A percentile compares a stretch with the other conserved stretches of the same genome.
These are phyloP conservation scores for Thalassiosira pacifica DNA, from an alignment of 352 stramenopile species.

Conservation along the genomic window DNA sequence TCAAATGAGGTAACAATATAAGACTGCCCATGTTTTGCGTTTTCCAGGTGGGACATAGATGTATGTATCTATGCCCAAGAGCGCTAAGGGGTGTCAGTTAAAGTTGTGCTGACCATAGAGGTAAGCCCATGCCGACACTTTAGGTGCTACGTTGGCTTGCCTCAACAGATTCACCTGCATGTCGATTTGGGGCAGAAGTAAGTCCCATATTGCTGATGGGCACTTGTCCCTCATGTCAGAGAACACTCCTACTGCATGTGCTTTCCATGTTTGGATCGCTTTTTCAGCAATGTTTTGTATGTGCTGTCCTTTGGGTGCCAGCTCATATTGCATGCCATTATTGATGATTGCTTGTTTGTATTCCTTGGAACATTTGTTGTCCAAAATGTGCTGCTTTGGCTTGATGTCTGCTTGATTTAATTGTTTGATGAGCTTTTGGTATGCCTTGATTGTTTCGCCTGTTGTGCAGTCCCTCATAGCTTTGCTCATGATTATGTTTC, in stretches of 20 bases:
- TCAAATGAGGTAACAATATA: conserved; percentile 60
- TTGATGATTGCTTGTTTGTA: conserved; percentile 4
- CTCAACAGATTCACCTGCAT: conserved; percentile 64
- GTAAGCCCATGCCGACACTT: conserved; percentile 45
- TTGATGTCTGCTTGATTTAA: conserved; percentile 26
- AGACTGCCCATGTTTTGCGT: conserved; percentile 37
- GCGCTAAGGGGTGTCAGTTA: conserved; percentile 57
- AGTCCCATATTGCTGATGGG: conserved; percentile 55
- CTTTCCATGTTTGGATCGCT: conserved; percentile 68
- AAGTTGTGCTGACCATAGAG: conserved; percentile 50
- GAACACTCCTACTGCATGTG: conserved; percentile 57
- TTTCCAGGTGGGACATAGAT: conserved; percentile 39
- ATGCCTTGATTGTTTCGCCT: conserved; percentile 35
- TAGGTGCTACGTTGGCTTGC: conserved; percentile 41
- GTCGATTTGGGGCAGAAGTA: conserved; percentile 50
- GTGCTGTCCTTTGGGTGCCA: conserved; percentile 47
- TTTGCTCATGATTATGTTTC: conserved; percentile 60
- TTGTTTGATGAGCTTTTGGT: conserved; percentile 19
- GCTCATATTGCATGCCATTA: conserved; percentile 33
- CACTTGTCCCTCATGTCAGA: conserved; percentile 41
- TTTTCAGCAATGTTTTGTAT: conserved; percentile 58
- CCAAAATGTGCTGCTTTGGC: conserved; percentile 26
- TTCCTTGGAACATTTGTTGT: conserved; percentile 18
- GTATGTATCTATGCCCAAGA: conserved; percentile 43
- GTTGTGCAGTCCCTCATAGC: conserved; percentile 54